Conservation (phyloP, 177 flowering plant genomes). For the Vitis hybrid region DNA sequence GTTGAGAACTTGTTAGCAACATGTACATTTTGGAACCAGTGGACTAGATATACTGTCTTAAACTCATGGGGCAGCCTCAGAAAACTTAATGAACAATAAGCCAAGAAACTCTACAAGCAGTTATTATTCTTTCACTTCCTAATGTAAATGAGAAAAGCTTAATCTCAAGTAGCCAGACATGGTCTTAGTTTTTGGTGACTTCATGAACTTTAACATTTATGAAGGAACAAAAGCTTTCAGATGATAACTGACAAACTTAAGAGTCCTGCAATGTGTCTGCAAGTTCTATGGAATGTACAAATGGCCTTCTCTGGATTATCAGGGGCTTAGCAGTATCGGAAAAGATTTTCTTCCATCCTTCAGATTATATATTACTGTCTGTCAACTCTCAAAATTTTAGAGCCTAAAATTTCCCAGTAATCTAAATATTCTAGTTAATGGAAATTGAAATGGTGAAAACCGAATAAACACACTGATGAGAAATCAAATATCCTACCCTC, state of each 20-base stretch:
- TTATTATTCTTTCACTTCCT: neutral
- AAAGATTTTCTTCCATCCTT: neutral
- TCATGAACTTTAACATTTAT: neutral
- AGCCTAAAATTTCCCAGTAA: too few species aligned
- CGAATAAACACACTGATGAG: too few species aligned
- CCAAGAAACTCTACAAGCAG: neutral
- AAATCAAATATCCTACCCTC: too few species aligned
- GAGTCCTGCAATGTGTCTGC: neutral
- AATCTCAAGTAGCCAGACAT: neutral
- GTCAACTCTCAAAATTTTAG: too few species aligned
- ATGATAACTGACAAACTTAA: neutral
- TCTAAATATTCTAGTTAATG: too few species aligned
- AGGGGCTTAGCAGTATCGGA: neutral
- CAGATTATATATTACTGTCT: too few species aligned
- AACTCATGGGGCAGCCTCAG: neutral
- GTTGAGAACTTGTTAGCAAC: neutral
- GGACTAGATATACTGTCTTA: neutral
- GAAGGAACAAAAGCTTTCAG: neutral
- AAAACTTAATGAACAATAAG: neutral
- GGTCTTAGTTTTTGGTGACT: neutral
- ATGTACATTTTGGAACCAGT: neutral
- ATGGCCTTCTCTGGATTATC: neutral
- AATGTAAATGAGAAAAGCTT: neutral
- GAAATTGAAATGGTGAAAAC: too few species aligned
- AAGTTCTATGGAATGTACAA: neutral